Conservation (phyloP, 306 rosid genomes). For the Senna siamea region DNA sequence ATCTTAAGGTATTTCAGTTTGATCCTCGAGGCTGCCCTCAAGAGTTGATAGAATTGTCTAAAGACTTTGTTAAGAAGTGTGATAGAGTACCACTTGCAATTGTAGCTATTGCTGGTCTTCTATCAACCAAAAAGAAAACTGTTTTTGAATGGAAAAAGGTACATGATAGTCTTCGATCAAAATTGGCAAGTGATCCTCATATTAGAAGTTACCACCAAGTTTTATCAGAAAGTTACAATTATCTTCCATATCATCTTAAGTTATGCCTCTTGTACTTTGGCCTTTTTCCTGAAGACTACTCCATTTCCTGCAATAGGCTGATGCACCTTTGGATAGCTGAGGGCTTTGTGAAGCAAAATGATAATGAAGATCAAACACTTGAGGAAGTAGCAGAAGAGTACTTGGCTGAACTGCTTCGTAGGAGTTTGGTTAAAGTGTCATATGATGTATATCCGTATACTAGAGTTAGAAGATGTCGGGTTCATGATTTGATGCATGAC, state of each 20-base stretch:
- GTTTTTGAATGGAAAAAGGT: neutral
- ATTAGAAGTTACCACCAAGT: neutral
- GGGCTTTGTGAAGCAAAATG: neutral
- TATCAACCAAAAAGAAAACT: neutral
- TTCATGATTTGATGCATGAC: neutral
- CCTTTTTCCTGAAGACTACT: constrained; percentile 28
- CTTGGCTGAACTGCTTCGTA: neutral
- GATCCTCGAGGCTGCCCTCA: neutral
- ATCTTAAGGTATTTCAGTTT: neutral
- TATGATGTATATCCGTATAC: neutral
- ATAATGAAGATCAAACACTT: neutral
- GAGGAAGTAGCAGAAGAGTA: neutral
- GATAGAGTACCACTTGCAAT: neutral
- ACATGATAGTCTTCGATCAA: neutral
- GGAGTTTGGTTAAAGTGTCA: neutral
- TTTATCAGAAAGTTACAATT: neutral
- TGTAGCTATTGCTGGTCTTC: neutral
- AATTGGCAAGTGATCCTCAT: neutral
- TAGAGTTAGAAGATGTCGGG: neutral
- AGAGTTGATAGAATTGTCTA: neutral
- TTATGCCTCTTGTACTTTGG: constrained; percentile 33
- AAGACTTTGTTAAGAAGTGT: neutral
- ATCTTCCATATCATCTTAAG: constrained; percentile 29
- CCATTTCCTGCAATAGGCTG: constrained; percentile 4
- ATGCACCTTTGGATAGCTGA: constrained; percentile 8